Evolutionary conservation across 805 yeast species (phyloP).

Genomic region (Priceomyces carsonii): DNA sequence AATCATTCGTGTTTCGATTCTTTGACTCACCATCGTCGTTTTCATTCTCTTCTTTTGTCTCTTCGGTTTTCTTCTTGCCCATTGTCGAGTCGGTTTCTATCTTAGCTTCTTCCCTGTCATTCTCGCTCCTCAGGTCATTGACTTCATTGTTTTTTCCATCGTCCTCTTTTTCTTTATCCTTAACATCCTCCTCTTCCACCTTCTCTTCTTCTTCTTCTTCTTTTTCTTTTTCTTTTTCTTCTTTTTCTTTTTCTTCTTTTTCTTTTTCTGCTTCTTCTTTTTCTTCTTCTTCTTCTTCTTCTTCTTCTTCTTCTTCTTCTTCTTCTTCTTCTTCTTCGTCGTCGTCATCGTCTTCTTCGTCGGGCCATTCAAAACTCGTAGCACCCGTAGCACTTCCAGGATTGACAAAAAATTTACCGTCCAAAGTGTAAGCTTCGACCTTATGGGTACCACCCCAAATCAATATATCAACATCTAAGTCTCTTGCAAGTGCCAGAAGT

Average conservation of each 20-base stretch:
- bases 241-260: constrained; percentile 40
- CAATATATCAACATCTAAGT: constrained; percentile 86
- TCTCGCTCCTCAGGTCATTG: too few species aligned
- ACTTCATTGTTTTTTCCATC: constrained; percentile 12
- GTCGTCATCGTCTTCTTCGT: constrained; percentile 50
- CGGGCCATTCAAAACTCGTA: constrained; percentile 59
- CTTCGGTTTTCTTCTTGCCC: constrained; percentile 5
- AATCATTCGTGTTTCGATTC: constrained; percentile 7
- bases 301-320: constrained; percentile 27
- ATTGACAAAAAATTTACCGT: constrained; percentile 90
- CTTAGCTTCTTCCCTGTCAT: constrained; percentile 10
- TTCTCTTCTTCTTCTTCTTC: constrained; percentile 32
- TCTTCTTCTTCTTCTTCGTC: constrained; percentile 30
- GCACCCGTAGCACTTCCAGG: constrained; percentile 99
- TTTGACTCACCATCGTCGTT: constrained; percentile 1
- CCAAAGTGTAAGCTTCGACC: constrained; percentile 90
- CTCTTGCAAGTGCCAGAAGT: constrained; percentile 77
- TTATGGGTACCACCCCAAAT: constrained; percentile 93
- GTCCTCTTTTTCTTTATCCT: constrained; percentile 19
- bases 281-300: constrained; percentile 20
- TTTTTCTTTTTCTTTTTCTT: constrained; percentile 25
- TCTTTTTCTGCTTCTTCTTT: constrained; percentile 11
- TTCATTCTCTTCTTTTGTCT: constrained; percentile 6
- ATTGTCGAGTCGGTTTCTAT: constrained; percentile 8
- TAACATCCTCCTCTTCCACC: constrained; percentile 23